Conservation (phyloP, 176 grass and related monocot species). For the Bothriochloa decipiens region DNA sequence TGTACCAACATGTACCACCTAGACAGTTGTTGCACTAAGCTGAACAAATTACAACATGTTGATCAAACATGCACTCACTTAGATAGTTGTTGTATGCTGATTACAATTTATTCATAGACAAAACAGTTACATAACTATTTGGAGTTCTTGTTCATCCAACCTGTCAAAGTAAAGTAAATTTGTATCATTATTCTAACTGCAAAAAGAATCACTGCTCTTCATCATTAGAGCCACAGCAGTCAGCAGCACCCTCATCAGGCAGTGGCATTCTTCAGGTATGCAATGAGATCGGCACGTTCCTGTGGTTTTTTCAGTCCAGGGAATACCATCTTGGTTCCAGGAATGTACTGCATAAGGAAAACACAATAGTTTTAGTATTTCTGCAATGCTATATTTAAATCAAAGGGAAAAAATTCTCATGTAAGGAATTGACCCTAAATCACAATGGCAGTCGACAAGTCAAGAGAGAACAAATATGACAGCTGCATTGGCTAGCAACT, state of each 20-base stretch:
- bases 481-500: not conserved
- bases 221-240: not conserved
- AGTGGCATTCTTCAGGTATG: constrained; percentile 84
- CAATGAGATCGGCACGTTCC: constrained; percentile 87
- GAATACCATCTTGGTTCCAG: constrained; percentile 99
- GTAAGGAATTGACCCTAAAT: not conserved
- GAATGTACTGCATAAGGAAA: constrained; percentile 76
- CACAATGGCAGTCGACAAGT: not conserved
- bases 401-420: not conserved
- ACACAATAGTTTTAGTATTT: not conserved
- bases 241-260: constrained; percentile 24
- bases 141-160: not conserved
- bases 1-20: too few relatives aligned
- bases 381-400: not conserved
- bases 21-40: too few relatives aligned
- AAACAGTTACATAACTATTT: constrained; percentile 15
- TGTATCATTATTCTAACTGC: constrained; percentile 12
- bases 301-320: constrained; percentile 98
- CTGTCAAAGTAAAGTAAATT: not conserved
- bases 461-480: not conserved
- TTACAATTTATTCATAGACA: not conserved
- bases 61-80: too few relatives aligned
- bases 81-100: too few relatives aligned
- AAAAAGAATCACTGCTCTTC: constrained; percentile 11
- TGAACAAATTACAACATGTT: too few relatives aligned